A percentile compares a stretch with the other conserved stretches of the same genome.
phyloP scores from a whole-genome alignment of 1,284 basidiomycete genomes.

The Ustilago bromivora region DNA sequence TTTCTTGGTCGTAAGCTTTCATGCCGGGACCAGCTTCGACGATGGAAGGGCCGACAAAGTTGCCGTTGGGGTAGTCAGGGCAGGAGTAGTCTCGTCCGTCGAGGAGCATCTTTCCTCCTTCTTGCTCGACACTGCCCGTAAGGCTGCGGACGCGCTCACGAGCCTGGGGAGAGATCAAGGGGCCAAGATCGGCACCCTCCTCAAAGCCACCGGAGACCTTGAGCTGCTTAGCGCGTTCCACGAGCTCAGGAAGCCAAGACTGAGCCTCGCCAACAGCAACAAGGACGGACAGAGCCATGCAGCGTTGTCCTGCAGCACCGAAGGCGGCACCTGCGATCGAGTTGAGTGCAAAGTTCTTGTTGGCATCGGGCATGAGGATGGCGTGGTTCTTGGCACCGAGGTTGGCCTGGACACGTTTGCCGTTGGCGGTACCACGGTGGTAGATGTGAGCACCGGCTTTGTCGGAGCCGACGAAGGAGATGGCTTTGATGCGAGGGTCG shows the following conservation, averaged over 20 bases:
- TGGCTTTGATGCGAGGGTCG: constrained; percentile 88
- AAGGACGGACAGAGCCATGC: constrained; percentile 73
- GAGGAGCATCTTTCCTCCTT: constrained; percentile 88
- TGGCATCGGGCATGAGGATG: constrained; percentile 95
- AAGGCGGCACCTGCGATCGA: constrained; percentile 95
- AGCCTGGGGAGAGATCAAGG: constrained; percentile 89
- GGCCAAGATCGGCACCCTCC: constrained; percentile 87
- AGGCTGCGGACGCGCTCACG: constrained; percentile 82
- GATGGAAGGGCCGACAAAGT: constrained; percentile 94
- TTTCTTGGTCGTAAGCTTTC: constrained; percentile 85
- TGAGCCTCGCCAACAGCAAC: constrained; percentile 87
- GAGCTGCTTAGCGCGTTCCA: constrained; percentile 84
- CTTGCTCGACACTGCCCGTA: constrained; percentile 81
- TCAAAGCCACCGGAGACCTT: constrained; percentile 93
- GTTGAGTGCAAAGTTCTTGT: constrained; percentile 92
- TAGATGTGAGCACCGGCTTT: constrained; percentile 94
- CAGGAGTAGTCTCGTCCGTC: constrained; percentile 84
- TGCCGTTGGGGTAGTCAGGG: constrained; percentile 85
- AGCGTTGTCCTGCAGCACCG: constrained; percentile 95
- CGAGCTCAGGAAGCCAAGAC: constrained; percentile 86
- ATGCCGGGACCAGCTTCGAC: constrained; percentile 85
- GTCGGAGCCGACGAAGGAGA: constrained; percentile 97
- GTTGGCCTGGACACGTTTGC: constrained; percentile 95
- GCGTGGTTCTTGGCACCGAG: constrained; percentile 86
- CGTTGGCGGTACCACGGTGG: constrained; percentile 79